These are phyloP conservation scores for Rhizophora mangle DNA, from an alignment of 345 rosid genomes.

Conservation along the genomic window DNA sequence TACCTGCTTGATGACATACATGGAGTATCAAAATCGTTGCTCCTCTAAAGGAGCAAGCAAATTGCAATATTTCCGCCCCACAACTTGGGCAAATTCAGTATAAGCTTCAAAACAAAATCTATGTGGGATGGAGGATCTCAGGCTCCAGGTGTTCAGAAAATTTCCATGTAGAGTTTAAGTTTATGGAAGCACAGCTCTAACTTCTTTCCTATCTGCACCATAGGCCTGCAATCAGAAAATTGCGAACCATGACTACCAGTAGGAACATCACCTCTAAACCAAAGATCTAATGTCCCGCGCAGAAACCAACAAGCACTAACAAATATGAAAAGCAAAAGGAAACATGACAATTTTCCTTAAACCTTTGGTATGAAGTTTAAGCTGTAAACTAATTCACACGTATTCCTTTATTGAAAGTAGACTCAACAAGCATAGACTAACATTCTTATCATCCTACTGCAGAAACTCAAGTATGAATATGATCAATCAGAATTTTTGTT, in stretches of 20 bases:
- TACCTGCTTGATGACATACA: constrained; percentile 3
- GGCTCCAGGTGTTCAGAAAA: background rate
- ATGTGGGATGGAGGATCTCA: background rate
- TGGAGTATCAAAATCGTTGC: background rate
- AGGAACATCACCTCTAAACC: background rate
- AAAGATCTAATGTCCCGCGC: background rate
- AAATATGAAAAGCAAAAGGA: background rate
- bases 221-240: constrained; percentile 43
- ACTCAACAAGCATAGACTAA: background rate
- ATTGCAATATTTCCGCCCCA: constrained; percentile 17
- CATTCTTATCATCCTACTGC: too few relatives aligned
- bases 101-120: constrained; percentile 13
- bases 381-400: too few relatives aligned
- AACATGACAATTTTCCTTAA: too few relatives aligned
- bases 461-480: background rate
- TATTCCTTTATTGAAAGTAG: too few relatives aligned
- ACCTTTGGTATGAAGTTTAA: too few relatives aligned
- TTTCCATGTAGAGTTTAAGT: background rate
- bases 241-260: constrained; percentile 1
- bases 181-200: constrained; percentile 66
- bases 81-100: constrained; percentile 8
- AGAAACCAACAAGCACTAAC: background rate
- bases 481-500: background rate
- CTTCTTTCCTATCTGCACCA: constrained; percentile 92
- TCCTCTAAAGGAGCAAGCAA: constrained; percentile 1